Evolutionary conservation across 352 stramenopile species (phyloP).

Genomic region (Discostella stelligera): DNA sequence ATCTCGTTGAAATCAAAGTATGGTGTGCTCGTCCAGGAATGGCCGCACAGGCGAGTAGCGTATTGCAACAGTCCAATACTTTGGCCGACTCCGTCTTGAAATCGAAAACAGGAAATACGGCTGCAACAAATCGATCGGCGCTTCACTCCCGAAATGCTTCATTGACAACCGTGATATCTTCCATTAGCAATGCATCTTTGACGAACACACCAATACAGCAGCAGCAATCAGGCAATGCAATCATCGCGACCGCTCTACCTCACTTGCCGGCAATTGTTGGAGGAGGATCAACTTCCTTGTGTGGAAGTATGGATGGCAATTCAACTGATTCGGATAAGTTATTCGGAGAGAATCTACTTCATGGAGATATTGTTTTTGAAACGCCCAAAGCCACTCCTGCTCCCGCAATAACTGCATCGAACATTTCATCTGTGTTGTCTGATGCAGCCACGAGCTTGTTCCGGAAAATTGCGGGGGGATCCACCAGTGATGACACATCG

Average conservation of each 20-base stretch:
- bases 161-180: constrained; percentile 34
- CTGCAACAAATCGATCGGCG: constrained; percentile 7
- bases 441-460: constrained; percentile 33
- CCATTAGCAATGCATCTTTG: constrained; percentile 28
- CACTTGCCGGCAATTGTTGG: background rate
- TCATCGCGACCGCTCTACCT: background rate
- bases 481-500: constrained; percentile 5
- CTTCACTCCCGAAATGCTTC: constrained; percentile 50
- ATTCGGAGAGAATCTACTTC: constrained; percentile 21
- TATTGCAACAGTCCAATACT: constrained; percentile 7
- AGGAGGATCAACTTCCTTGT: background rate
- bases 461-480: constrained; percentile 18
- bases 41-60: background rate
- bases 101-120: constrained; percentile 18
- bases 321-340: constrained; percentile 1
- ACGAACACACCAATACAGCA: constrained; percentile 9
- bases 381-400: constrained; percentile 7
- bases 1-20: constrained; percentile 58
- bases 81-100: constrained; percentile 16
- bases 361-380: constrained; percentile 13
- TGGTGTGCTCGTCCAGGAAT: constrained; percentile 40
- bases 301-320: background rate
- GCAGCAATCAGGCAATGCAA: background rate
- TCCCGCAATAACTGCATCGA: constrained; percentile 23
- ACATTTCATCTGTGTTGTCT: constrained; percentile 38